A percentile compares a stretch with the other conserved stretches of the same genome.
Conservation (phyloP, 306 rosid species). For the Psophocarpus tetragonolobus region DNA sequence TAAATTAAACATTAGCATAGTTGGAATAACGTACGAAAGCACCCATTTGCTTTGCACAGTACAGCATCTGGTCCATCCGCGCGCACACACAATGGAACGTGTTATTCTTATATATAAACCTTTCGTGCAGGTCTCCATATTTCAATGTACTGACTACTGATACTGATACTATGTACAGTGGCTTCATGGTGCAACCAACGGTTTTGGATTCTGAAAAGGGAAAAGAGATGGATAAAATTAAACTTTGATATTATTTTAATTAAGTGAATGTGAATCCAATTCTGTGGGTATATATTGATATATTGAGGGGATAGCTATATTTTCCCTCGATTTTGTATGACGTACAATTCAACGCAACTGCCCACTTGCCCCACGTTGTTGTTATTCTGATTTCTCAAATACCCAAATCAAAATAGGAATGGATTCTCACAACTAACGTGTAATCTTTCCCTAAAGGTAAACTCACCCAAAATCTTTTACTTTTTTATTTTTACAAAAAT, state of each 20-base stretch:
- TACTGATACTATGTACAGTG: too few relatives aligned
- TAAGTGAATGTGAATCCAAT: constrained; percentile 32
- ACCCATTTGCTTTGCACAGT: constrained; percentile 1
- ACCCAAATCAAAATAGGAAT: too few relatives aligned
- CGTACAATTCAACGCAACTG: not conserved
- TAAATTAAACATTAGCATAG: constrained; percentile 21
- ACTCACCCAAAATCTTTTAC: too few relatives aligned
- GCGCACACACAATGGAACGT: not conserved
- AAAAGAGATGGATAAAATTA: not conserved
- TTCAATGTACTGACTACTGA: not conserved
- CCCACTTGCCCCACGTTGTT: not conserved
- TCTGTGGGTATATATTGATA: constrained; percentile 22
- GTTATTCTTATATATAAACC: not conserved
- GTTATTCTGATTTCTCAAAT: not conserved
- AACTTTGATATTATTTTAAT: not conserved
- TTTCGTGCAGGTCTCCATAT: not conserved
- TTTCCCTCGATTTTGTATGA: not conserved
- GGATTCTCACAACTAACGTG: too few relatives aligned
- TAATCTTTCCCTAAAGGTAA: too few relatives aligned
- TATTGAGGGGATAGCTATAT: not conserved
- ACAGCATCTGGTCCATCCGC: constrained; percentile 13
- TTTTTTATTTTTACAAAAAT: too few relatives aligned
- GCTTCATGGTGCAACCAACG: not conserved
- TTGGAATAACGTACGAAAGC: constrained; percentile 35
- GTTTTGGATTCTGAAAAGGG: not conserved